Base-by-base conservation (phyloP, 495 filamentous ascomycete genomes). In the Penicillium bialowiezense region DNA sequence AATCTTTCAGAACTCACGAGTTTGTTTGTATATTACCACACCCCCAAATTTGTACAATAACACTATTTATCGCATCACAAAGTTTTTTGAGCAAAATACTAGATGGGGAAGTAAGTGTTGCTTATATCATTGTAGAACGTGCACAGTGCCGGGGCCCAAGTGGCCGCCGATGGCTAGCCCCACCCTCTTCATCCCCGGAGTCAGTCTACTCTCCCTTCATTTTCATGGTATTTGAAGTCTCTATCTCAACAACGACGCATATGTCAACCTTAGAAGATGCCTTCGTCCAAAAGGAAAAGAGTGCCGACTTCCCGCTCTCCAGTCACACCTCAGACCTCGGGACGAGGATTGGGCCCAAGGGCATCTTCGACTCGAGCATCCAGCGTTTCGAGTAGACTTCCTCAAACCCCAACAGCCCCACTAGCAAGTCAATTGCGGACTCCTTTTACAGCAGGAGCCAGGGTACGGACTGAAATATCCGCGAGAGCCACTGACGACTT, bases 401-500 rank as follows among this genome's bases (percentile, higher is more conserved):
- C 39, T 5, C 50, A 41, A 26, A 41, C 29, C 4, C 41, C 53
- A n/a, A 43, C 23, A 15, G 33, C 34, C 20, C 40, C 53, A 17
- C 18, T 21, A 14, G 45, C 52, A 6, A 37, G 35, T 24, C 52
- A 51, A 34, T 36, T 51, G 17, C 52, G 31, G 21, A 49, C 54
- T 8, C 43, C 52, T 0, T 55, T 47, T 33, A 21, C 13, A 9
- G 47, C 60, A 31, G 39, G 55, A 4, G 51, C 29, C 8, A 37
- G 29, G 3, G 6, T 13, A 5, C 50, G 46, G 40, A 44, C 14
- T 24, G 48, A 50, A 41, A 31, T 23, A 2, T 44, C 38, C 0
- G 53, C 47, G 14, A 42, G 23, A n/a, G 44, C 23, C 18, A 48
- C 18, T 48, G 71, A 70, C 51, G 74, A 73, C 1, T 63, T 87